phyloP scores from a whole-genome alignment of 257 asterid species.

The Solanum gandarillasii region DNA sequence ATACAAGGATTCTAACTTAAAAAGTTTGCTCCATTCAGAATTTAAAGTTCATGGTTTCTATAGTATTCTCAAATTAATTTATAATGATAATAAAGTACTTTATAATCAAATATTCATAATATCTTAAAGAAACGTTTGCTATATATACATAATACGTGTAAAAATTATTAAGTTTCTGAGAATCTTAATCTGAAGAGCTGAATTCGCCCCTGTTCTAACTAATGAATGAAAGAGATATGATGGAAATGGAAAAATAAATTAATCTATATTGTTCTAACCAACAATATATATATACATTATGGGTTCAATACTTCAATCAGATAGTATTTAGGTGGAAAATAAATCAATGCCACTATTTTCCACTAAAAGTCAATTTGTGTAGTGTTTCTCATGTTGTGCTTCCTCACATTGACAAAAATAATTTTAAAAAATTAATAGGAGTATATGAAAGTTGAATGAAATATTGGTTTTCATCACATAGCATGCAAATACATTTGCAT shows the following conservation, averaged over 20 bases:
- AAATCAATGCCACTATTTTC: background rate
- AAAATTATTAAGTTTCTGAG: background rate
- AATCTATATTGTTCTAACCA: too few species aligned
- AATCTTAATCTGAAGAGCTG: background rate
- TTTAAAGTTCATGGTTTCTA: background rate
- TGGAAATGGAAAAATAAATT: background rate
- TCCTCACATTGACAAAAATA: background rate
- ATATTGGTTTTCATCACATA: background rate
- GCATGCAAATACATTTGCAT: background rate
- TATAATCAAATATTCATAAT: background rate
- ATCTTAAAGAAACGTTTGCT: background rate
- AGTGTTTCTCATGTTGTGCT: background rate
- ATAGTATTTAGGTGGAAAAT: conserved; percentile 1
- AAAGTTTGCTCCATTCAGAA: background rate
- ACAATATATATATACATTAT: background rate
- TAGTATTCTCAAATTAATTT: background rate
- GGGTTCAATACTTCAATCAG: background rate
- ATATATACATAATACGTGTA: background rate
- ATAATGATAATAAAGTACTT: background rate
- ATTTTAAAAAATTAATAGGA: background rate
- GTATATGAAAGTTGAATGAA: background rate
- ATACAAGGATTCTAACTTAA: background rate
- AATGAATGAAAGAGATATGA: background rate
- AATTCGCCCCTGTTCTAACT: background rate
- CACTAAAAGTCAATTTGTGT: background rate